Evolutionary conservation across 139 green algal genomes (phyloP).

Genomic region (Parachlorella kessleri): DNA sequence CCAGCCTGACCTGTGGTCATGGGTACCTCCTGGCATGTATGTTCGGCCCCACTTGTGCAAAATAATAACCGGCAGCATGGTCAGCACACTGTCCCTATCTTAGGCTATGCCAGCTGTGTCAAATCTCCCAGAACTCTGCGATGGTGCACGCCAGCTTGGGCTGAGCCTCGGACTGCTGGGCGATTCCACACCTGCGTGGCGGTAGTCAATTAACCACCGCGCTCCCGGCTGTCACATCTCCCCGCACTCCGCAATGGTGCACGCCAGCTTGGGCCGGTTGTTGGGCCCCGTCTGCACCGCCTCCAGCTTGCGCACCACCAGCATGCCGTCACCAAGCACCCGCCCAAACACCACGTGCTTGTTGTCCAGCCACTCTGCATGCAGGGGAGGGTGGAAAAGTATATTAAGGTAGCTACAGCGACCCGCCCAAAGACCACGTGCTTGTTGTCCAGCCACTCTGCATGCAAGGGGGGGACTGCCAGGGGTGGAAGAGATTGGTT

Average conservation of each 20-base stretch:
- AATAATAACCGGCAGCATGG: too few species aligned
- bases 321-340: conserved; percentile 86
- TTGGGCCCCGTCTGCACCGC: conserved; percentile 82
- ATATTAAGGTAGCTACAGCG: background rate
- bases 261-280: conserved; percentile 87
- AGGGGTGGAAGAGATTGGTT: background rate
- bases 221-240: too few species aligned
- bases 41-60: too few species aligned
- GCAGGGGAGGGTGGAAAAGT: background rate
- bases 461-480: background rate
- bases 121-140: conserved; percentile 85
- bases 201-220: too few species aligned
- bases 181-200: too few species aligned
- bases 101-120: too few species aligned
- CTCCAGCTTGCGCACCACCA: conserved; percentile 95
- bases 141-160: conserved; percentile 85
- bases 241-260: conserved; percentile 87
- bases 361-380: conserved; percentile 91
- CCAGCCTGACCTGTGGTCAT: too few species aligned
- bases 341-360: conserved; percentile 96
- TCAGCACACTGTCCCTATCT: too few species aligned
- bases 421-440: conserved; percentile 94
- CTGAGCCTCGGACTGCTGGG: too few species aligned
- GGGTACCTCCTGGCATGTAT: too few species aligned
- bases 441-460: conserved; percentile 97